Evolutionary conservation across 2,329 filamentous ascomycete genomes (phyloP).

Genomic region (Ophiocordyceps polyrhachis-furcata): DNA sequence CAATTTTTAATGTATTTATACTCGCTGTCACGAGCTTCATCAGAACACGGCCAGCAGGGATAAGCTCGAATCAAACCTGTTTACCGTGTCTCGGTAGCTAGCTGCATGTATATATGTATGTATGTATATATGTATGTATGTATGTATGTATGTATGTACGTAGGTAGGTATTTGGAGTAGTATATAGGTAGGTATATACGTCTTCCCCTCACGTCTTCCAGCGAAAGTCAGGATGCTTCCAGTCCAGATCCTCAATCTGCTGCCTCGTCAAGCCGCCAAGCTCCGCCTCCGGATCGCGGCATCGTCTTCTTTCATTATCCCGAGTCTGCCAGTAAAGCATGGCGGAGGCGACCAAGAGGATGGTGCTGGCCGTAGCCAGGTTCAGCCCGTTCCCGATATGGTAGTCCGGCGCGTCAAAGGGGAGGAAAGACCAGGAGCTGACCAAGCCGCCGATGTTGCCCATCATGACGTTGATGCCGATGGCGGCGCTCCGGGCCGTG

Average conservation of each 20-base stretch:
- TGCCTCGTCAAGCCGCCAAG: conserved; percentile 31
- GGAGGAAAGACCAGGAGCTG: conserved; percentile 45
- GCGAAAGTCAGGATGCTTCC: conserved; percentile 45
- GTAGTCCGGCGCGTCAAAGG: conserved; percentile 44
- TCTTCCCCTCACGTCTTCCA: conserved; percentile 30
- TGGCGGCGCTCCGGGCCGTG: conserved; percentile 46
- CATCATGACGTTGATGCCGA: conserved; percentile 49
- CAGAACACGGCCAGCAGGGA: too few relatives aligned
- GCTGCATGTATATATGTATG: too few relatives aligned
- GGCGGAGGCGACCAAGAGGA: conserved; percentile 27
- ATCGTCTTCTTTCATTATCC: conserved; percentile 31
- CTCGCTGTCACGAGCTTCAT: too few relatives aligned
- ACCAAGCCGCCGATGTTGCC: conserved; percentile 55
- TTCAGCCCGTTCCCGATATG: conserved; percentile 56
- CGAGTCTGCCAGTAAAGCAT: conserved; percentile 40
- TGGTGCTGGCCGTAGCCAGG: conserved; percentile 33
- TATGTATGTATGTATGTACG: too few relatives aligned
- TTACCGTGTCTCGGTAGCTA: too few relatives aligned
- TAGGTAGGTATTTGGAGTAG: too few relatives aligned
- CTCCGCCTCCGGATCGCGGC: conserved; percentile 18
- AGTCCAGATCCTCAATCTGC: conserved; percentile 42
- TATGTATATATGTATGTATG: too few relatives aligned
- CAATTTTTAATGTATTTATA: too few relatives aligned
- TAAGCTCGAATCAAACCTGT: too few relatives aligned
- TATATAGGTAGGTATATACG: too few relatives aligned